These are phyloP conservation scores for Boletus sp. DNA, from an alignment of 1,284 basidiomycete species.

Conservation along the genomic window DNA sequence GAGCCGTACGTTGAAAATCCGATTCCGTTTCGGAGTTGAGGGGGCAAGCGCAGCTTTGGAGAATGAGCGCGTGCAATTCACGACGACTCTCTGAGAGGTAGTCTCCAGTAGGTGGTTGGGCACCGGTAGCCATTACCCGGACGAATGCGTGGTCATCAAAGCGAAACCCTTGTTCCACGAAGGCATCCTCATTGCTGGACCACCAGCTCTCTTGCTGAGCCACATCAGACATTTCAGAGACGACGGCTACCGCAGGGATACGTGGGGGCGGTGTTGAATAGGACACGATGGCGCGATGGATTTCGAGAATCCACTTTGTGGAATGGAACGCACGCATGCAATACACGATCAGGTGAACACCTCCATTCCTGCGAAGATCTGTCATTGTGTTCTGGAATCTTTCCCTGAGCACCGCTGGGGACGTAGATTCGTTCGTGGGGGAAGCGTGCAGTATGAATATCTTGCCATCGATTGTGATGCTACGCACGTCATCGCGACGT, in stretches of 20 bases:
- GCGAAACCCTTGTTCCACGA: slow-evolving; percentile 9
- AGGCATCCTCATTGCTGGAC: slow-evolving; percentile 9
- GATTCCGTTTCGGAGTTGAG: slow-evolving; percentile 5
- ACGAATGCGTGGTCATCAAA: slow-evolving; percentile 24
- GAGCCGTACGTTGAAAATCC: slow-evolving; percentile 2
- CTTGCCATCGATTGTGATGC: slow-evolving; percentile 18
- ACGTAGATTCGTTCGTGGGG: slow-evolving; percentile 3
- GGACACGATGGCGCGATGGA: slow-evolving; percentile 9
- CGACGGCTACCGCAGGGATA: slow-evolving; percentile 22
- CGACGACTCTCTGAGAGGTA: slow-evolving; percentile 11
- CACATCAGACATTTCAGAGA: slow-evolving; percentile 14
- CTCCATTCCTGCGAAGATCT: slow-evolving; percentile 18
- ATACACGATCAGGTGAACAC: slow-evolving; percentile 21
- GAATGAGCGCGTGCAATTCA: slow-evolving; percentile 17
- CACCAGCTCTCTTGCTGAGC: slow-evolving; percentile 22
- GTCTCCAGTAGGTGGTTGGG: slow-evolving; percentile 3
- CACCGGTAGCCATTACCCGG: neutral
- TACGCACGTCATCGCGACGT: slow-evolving; percentile 4
- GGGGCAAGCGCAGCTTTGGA: slow-evolving; percentile 4
- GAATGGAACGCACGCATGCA: slow-evolving; percentile 21
- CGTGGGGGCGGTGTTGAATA: neutral
- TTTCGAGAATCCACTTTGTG: slow-evolving; percentile 17
- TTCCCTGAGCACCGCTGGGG: slow-evolving; percentile 3
- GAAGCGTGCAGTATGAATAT: slow-evolving; percentile 14
- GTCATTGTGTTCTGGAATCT: slow-evolving; percentile 10